These are phyloP conservation scores for Vararia minispora DNA, from an alignment of 768 basidiomycete genomes.

Conservation along the genomic window DNA sequence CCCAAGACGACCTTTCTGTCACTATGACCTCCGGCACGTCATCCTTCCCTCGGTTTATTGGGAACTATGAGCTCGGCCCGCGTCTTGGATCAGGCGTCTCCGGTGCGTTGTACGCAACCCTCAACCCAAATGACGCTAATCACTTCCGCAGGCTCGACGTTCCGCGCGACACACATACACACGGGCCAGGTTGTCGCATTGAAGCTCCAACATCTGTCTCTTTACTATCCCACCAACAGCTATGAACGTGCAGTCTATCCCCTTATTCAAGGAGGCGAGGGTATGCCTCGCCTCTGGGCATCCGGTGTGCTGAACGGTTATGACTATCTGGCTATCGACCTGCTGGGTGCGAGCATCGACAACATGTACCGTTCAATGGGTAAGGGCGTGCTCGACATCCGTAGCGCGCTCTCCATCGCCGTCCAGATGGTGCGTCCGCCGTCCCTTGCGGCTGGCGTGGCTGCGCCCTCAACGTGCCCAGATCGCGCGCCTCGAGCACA, in stretches of 20 bases:
- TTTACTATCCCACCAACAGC: slow-evolving; percentile 66
- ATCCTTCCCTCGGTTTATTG: slow-evolving; percentile 28
- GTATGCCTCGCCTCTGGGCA: slow-evolving; percentile 66
- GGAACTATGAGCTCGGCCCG: slow-evolving; percentile 50
- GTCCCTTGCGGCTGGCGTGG: not conserved
- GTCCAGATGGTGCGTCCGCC: slow-evolving; percentile 55
- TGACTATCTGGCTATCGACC: slow-evolving; percentile 56
- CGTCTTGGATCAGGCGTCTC: slow-evolving; percentile 65
- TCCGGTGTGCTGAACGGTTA: slow-evolving; percentile 23
- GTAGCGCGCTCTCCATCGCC: slow-evolving; percentile 64
- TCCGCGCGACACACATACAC: slow-evolving; percentile 45
- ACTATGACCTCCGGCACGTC: too few relatives aligned
- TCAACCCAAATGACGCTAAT: not conserved
- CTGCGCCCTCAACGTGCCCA: slow-evolving; percentile 18
- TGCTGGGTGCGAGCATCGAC: slow-evolving; percentile 63
- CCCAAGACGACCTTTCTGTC: too few relatives aligned
- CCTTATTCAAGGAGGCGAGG: slow-evolving; percentile 54
- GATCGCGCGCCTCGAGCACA: slow-evolving; percentile 64
- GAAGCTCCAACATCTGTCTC: slow-evolving; percentile 59
- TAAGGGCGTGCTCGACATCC: slow-evolving; percentile 51
- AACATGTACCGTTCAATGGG: slow-evolving; percentile 43
- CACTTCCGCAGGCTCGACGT: slow-evolving; percentile 56
- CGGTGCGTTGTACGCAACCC: slow-evolving; percentile 28
- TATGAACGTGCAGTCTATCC: slow-evolving; percentile 66
- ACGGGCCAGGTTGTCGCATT: slow-evolving; percentile 54